Conservation (phyloP, 768 basidiomycete species). For the Lenzites betulinus region DNA sequence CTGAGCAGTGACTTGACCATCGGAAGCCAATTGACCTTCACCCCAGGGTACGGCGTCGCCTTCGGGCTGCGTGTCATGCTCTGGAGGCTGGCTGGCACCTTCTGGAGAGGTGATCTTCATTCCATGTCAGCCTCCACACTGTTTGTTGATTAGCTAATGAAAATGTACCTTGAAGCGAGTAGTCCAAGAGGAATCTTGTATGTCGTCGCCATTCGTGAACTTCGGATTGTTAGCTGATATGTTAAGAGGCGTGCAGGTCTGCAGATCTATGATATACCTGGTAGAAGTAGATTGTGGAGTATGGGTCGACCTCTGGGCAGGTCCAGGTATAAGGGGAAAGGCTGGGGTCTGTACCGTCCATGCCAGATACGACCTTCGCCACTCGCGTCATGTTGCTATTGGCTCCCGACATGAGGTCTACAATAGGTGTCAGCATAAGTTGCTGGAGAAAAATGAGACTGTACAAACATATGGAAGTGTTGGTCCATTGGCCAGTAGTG, state of each 20-base stretch:
- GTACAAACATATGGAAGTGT: conserved; percentile 39
- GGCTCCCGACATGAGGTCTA: conserved; percentile 43
- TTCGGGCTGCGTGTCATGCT: conserved; percentile 35
- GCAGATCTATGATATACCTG: conserved; percentile 29
- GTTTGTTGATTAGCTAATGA: no score
- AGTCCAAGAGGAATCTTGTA: conserved; percentile 35
- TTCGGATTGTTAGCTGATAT: conserved; percentile 10
- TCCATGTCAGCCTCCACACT: neutral
- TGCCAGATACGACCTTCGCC: conserved; percentile 28
- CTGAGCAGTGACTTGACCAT: neutral
- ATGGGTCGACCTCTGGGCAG: conserved; percentile 40
- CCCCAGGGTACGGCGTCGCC: conserved; percentile 43
- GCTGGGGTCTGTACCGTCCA: conserved; percentile 37
- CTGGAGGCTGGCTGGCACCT: conserved; percentile 31
- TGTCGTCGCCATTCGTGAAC: conserved; percentile 35
- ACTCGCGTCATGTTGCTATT: conserved; percentile 40
- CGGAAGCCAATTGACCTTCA: conserved; percentile 25
- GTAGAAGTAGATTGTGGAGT: conserved; percentile 44
- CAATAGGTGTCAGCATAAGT: neutral
- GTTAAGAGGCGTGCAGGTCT: neutral
- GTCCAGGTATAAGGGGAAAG: conserved; percentile 39
- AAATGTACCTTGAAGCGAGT: conserved; percentile 40
- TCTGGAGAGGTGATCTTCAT: conserved; percentile 37
- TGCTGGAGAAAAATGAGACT: neutral
- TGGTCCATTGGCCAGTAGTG: conserved; percentile 35